These are phyloP conservation scores for Rhizomucor pusillus DNA, from an alignment of 371 early-diverging fungal genomes.

Conservation along the genomic window DNA sequence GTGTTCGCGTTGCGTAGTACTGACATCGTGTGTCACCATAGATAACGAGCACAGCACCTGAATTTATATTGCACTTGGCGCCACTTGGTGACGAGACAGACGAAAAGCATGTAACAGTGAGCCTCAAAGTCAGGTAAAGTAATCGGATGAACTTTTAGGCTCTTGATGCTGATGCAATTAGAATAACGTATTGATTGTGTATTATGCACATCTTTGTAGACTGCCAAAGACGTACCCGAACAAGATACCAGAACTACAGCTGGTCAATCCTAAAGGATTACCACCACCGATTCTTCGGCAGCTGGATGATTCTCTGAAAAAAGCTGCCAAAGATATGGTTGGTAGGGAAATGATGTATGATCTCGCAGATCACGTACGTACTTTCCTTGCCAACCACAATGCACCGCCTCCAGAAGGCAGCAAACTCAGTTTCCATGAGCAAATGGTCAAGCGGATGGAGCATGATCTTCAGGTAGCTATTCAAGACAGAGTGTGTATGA, in stretches of 20 bases:
- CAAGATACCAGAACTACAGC: slow-evolving; percentile 59
- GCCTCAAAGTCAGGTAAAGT: slow-evolving; percentile 61
- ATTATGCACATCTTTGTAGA: slow-evolving; percentile 23
- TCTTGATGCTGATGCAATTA: too few relatives aligned
- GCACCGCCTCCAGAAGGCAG: slow-evolving; percentile 48
- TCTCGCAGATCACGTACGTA: slow-evolving; percentile 59
- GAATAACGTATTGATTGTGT: slow-evolving; percentile 13
- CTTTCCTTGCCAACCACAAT: slow-evolving; percentile 67
- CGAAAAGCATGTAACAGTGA: slow-evolving; percentile 48
- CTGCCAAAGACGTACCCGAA: slow-evolving; percentile 71
- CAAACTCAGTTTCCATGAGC: slow-evolving; percentile 58
- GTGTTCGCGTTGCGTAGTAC: too few relatives aligned
- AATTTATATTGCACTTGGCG: slow-evolving; percentile 63
- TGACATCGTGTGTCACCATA: too few relatives aligned
- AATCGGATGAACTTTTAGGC: too few relatives aligned
- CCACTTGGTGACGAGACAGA: slow-evolving; percentile 57
- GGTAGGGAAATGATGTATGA: slow-evolving; percentile 81
- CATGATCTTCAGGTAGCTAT: slow-evolving; percentile 44
- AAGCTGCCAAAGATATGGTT: slow-evolving; percentile 42
- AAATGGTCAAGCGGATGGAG: slow-evolving; percentile 61
- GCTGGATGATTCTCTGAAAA: slow-evolving; percentile 38
- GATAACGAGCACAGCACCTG: slow-evolving; percentile 59
- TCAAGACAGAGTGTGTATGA: not conserved
- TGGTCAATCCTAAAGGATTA: slow-evolving; percentile 59
- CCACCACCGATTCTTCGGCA: slow-evolving; percentile 46